Conservation (phyloP, 2,329 filamentous ascomycete species). For the Colletotrichum spinosum region DNA sequence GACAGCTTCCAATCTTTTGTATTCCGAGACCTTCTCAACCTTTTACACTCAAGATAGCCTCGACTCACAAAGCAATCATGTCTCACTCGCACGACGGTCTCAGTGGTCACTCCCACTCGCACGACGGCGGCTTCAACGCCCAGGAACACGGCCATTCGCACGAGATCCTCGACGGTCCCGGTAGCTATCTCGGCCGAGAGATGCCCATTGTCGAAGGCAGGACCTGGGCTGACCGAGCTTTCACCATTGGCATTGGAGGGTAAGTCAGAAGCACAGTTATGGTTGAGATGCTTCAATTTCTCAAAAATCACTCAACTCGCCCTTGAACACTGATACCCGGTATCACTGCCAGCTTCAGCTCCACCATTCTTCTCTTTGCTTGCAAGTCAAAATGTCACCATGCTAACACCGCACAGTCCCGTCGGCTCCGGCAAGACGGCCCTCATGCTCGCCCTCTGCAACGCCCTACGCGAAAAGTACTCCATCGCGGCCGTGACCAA, state of each 20-base stretch:
- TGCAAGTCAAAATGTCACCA: not conserved
- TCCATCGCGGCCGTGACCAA: conserved; percentile 96
- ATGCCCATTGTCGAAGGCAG: conserved; percentile 93
- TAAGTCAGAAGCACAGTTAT: conserved; percentile 57
- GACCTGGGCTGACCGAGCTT: conserved; percentile 88
- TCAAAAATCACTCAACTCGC: conserved; percentile 16
- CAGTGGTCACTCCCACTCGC: conserved; percentile 65
- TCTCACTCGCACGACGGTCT: conserved; percentile 64
- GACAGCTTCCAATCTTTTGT: not conserved
- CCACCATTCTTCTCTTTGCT: too few species aligned
- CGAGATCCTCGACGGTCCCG: conserved; percentile 93
- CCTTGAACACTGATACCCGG: not conserved
- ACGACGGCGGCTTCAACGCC: conserved; percentile 64
- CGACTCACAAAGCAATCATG: conserved; percentile 37
- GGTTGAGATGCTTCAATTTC: too few species aligned
- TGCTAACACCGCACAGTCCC: conserved; percentile 67
- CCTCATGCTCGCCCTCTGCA: conserved; percentile 93
- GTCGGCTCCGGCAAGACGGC: conserved; percentile 98
- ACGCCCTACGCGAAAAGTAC: conserved; percentile 81
- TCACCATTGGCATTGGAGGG: conserved; percentile 98
- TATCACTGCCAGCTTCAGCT: too few species aligned
- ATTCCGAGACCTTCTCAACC: not conserved
- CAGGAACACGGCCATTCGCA: conserved; percentile 93
- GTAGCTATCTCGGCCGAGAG: conserved; percentile 88
- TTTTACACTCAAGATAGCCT: not conserved